Conservation (phyloP, 192 early-diverging fungal species). For the Backusella circina region DNA sequence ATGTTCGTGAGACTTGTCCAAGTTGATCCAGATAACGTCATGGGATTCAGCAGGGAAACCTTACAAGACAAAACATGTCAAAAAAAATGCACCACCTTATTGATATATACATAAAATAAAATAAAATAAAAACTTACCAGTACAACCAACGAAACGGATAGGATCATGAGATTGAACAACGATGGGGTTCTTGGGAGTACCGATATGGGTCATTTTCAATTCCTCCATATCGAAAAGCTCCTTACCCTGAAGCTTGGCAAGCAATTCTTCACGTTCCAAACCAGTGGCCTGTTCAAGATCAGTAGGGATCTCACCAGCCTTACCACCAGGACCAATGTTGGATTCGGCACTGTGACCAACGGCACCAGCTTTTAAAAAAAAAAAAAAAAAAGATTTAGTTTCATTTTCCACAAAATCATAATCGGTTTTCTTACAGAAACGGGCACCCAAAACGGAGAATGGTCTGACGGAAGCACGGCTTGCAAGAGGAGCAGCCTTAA, state of each 20-base stretch:
- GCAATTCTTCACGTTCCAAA: slow-evolving; percentile 84
- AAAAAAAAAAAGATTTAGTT: not conserved
- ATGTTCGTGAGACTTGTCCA: slow-evolving; percentile 71
- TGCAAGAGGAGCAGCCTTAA: slow-evolving; percentile 37
- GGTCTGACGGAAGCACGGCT: slow-evolving; percentile 39
- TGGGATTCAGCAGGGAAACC: slow-evolving; percentile 94
- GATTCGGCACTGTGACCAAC: slow-evolving; percentile 13
- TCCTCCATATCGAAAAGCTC: slow-evolving; percentile 88
- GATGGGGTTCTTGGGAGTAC: slow-evolving; percentile 83
- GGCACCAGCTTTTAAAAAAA: slow-evolving; percentile 14
- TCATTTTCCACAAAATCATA: not conserved
- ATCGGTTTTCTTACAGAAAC: slow-evolving; percentile 40
- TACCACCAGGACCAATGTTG: slow-evolving; percentile 57
- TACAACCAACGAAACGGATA: slow-evolving; percentile 88
- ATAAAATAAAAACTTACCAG: slow-evolving; percentile 59
- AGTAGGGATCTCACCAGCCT: slow-evolving; percentile 71
- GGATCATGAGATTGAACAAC: slow-evolving; percentile 79
- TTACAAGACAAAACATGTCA: slow-evolving; percentile 23
- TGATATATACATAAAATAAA: no score
- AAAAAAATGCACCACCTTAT: no score
- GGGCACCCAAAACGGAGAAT: slow-evolving; percentile 49
- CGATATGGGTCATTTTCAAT: slow-evolving; percentile 65
- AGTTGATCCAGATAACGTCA: slow-evolving; percentile 85
- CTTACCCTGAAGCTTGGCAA: slow-evolving; percentile 81
- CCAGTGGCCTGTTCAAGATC: slow-evolving; percentile 90